phyloP scores from a whole-genome alignment of 2,329 filamentous ascomycete genomes.

The Aureobasidium leucospermi region DNA sequence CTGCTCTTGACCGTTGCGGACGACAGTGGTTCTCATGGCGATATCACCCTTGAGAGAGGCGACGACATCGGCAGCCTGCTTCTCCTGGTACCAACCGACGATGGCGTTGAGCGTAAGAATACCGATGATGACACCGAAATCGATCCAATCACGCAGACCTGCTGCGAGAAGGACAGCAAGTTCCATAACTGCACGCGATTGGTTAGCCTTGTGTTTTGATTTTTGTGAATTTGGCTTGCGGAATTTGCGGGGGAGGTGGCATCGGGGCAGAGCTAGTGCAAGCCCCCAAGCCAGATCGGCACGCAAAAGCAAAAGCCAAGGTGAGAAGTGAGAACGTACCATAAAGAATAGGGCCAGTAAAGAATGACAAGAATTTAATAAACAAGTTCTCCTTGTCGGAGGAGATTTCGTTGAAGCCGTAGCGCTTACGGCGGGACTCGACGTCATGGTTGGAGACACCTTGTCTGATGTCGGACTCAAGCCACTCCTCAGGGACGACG shows the following conservation, averaged over 20 bases:
- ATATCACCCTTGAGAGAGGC: slow-evolving; percentile 70
- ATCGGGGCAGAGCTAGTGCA: not conserved
- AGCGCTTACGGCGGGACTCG: slow-evolving; percentile 57
- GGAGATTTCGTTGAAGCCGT: slow-evolving; percentile 64
- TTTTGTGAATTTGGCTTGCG: slow-evolving; percentile 3
- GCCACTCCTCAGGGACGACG: slow-evolving; percentile 57
- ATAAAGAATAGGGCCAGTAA: slow-evolving; percentile 69
- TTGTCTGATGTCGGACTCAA: slow-evolving; percentile 58
- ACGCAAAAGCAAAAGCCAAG: slow-evolving; percentile 6
- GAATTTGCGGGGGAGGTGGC: slow-evolving; percentile 11
- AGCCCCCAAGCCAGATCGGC: slow-evolving; percentile 6
- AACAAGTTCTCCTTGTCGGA: slow-evolving; percentile 71
- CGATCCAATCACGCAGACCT: slow-evolving; percentile 69
- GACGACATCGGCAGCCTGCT: slow-evolving; percentile 71
- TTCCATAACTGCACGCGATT: slow-evolving; percentile 58
- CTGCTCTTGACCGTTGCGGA: slow-evolving; percentile 60
- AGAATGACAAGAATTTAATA: slow-evolving; percentile 67
- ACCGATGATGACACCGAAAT: slow-evolving; percentile 70
- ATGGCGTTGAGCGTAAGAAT: slow-evolving; percentile 68
- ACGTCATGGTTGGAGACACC: slow-evolving; percentile 56
- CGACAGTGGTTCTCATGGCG: slow-evolving; percentile 62
- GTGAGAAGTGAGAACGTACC: slow-evolving; percentile 44
- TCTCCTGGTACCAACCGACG: slow-evolving; percentile 76
- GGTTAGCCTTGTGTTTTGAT: slow-evolving; percentile 13
- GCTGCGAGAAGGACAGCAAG: slow-evolving; percentile 65